Conservation (phyloP, 2,329 filamentous ascomycete species). For the Aschersonia sp. region DNA sequence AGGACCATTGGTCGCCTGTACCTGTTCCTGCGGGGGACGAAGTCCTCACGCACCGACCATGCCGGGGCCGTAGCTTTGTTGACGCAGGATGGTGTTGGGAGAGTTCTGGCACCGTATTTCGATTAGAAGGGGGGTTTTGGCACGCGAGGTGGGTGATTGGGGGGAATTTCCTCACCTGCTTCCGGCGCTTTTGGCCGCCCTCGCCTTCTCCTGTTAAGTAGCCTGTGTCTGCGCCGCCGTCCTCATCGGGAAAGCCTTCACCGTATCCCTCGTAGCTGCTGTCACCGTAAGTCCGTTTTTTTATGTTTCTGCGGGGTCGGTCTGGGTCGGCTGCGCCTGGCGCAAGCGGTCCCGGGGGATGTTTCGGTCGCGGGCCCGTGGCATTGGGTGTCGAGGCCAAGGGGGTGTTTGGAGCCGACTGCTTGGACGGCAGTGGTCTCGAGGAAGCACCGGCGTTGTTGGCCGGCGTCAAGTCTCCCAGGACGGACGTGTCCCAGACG, state of each 20-base stretch:
- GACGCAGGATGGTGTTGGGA: slow-evolving; percentile 28
- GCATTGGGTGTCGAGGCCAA: slow-evolving; percentile 18
- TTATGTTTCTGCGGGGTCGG: slow-evolving; percentile 50
- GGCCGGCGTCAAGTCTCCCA: slow-evolving; percentile 38
- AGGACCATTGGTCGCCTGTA: too few species aligned
- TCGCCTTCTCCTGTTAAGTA: slow-evolving; percentile 63
- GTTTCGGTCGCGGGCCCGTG: slow-evolving; percentile 17
- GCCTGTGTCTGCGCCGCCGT: slow-evolving; percentile 39
- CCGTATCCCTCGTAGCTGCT: slow-evolving; percentile 62
- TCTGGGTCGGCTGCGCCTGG: slow-evolving; percentile 26
- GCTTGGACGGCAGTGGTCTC: slow-evolving; percentile 28
- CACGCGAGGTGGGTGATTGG: neutral
- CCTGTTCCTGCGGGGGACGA: too few species aligned
- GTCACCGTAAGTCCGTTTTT: slow-evolving; percentile 66
- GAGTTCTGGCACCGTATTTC: slow-evolving; percentile 6
- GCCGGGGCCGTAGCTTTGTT: slow-evolving; percentile 41
- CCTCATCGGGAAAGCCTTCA: slow-evolving; percentile 58
- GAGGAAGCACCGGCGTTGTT: slow-evolving; percentile 21
- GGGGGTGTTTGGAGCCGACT: slow-evolving; percentile 39
- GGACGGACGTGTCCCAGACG: slow-evolving; percentile 41
- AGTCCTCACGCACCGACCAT: slow-evolving; percentile 38
- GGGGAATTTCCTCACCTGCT: slow-evolving; percentile 35
- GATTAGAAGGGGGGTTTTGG: neutral
- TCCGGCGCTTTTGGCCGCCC: slow-evolving; percentile 48
- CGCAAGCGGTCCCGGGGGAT: slow-evolving; percentile 17